phyloP scores from a whole-genome alignment of 2,329 filamentous ascomycete species.

The Neofusicoccum parvum region DNA sequence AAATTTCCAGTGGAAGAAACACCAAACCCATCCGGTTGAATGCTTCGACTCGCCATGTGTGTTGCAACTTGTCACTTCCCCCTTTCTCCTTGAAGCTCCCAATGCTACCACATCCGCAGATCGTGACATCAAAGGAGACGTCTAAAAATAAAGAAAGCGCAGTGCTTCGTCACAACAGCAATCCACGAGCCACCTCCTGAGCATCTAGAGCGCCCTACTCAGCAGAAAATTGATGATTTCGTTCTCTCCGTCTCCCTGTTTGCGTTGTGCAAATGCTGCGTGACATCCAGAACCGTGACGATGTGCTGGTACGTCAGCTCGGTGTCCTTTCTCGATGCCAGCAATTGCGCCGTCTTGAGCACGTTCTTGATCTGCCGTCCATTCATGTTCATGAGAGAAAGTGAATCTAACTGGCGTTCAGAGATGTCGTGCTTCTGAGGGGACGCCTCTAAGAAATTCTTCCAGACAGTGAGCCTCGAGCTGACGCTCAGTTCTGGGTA shows the following conservation, averaged over 20 bases:
- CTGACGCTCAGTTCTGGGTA: constrained; percentile 44
- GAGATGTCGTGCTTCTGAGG: constrained; percentile 31
- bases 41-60: no score
- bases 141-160: not conserved
- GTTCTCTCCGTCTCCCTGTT: constrained; percentile 29
- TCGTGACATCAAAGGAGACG: not conserved
- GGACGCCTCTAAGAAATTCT: constrained; percentile 44
- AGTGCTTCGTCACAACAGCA: not conserved
- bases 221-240: constrained; percentile 25
- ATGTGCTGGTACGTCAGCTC: constrained; percentile 35
- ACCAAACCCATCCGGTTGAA: no score
- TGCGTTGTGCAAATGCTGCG: constrained; percentile 44
- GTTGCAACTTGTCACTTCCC: not conserved
- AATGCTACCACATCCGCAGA: not conserved
- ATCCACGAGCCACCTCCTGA: not conserved
- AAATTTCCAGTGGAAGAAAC: not conserved
- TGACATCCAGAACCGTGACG: constrained; percentile 40
- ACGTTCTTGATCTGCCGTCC: constrained; percentile 48
- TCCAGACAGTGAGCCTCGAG: constrained; percentile 46
- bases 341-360: constrained; percentile 43
- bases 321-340: constrained; percentile 28
- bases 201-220: not conserved
- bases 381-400: constrained; percentile 38
- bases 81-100: constrained; percentile 1
- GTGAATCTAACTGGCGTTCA: constrained; percentile 32